Conservation (phyloP, 2,329 filamentous ascomycete species). For the Pezizomycotina sp. region DNA sequence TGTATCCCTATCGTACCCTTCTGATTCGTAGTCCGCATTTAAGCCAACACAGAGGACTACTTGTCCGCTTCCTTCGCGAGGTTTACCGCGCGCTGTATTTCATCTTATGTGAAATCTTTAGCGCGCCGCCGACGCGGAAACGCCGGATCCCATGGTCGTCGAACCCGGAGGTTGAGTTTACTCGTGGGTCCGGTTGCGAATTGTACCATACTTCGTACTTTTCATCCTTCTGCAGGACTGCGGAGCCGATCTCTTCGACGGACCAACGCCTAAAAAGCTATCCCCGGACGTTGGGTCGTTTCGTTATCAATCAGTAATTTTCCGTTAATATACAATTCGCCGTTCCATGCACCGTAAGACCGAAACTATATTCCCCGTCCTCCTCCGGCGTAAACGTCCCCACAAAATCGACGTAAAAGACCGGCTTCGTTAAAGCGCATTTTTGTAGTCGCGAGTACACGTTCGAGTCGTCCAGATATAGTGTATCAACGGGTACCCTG, state of each 20-base stretch:
- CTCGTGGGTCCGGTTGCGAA: constrained; percentile 47
- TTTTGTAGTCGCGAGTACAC: no score
- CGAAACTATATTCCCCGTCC: constrained; percentile 47
- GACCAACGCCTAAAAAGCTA: constrained; percentile 56
- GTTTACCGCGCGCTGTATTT: constrained; percentile 48
- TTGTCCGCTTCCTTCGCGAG: constrained; percentile 45
- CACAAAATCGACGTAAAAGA: constrained; percentile 48
- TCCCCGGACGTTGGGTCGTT: constrained; percentile 53
- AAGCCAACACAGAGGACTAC: constrained; percentile 53
- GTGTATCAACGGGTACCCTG: constrained; percentile 45
- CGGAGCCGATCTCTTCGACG: constrained; percentile 44
- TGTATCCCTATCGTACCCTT: constrained; percentile 49
- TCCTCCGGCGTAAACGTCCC: constrained; percentile 42
- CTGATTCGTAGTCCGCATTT: constrained; percentile 60
- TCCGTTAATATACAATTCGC: constrained; percentile 44
- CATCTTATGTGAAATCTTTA: constrained; percentile 38
- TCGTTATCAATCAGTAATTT: constrained; percentile 46
- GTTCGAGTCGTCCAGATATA: no score
- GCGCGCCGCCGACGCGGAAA: constrained; percentile 54
- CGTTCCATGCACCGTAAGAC: constrained; percentile 51
- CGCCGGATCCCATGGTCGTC: constrained; percentile 54
- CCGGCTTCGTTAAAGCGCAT: no score
- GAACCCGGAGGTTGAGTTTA: constrained; percentile 42
- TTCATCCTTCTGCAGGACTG: constrained; percentile 43
- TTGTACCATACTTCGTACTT: constrained; percentile 46